These are phyloP conservation scores for Candida pseudoglaebosa DNA, from an alignment of 805 yeast genomes.

Conservation along the genomic window DNA sequence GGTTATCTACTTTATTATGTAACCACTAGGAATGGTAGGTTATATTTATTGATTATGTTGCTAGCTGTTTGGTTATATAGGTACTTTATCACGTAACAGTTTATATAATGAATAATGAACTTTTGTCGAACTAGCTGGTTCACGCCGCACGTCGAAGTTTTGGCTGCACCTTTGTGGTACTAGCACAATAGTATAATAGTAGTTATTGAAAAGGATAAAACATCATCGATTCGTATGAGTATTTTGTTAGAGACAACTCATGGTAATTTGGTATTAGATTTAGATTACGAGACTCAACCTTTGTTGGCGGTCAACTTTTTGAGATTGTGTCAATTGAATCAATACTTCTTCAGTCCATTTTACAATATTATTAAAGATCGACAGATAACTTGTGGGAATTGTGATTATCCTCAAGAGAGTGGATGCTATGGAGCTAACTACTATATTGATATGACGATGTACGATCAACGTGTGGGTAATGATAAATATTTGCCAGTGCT, in stretches of 20 bases:
- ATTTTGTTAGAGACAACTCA: conserved; percentile 33
- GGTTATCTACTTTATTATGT: conserved; percentile 35
- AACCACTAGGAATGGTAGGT: conserved; percentile 31
- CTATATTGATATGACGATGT: conserved; percentile 9
- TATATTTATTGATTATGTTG: conserved; percentile 16
- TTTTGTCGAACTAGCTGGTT: not conserved
- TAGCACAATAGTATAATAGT: not conserved
- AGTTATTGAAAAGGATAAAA: conserved; percentile 1
- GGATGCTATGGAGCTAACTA: conserved; percentile 9
- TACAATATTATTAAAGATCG: conserved; percentile 38
- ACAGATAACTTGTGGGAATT: conserved; percentile 46
- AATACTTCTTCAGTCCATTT: conserved; percentile 51
- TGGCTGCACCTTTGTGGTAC: not conserved
- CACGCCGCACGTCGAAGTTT: not conserved
- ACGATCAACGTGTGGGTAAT: not conserved
- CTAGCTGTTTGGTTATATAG: conserved; percentile 12
- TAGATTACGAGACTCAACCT: conserved; percentile 32
- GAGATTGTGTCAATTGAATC: conserved; percentile 49
- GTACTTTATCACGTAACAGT: conserved; percentile 1
- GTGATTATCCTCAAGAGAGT: conserved; percentile 34
- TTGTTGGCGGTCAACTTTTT: conserved; percentile 44
- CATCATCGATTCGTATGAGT: conserved; percentile 26
- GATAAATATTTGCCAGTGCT: conserved; percentile 4
- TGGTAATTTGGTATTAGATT: conserved; percentile 50
- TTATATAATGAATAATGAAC: not conserved